A percentile compares a stretch with the other conserved stretches of the same genome.
Evolutionary conservation across 352 stramenopile species (phyloP).

Genomic region (Thraustotheca clavata): DNA sequence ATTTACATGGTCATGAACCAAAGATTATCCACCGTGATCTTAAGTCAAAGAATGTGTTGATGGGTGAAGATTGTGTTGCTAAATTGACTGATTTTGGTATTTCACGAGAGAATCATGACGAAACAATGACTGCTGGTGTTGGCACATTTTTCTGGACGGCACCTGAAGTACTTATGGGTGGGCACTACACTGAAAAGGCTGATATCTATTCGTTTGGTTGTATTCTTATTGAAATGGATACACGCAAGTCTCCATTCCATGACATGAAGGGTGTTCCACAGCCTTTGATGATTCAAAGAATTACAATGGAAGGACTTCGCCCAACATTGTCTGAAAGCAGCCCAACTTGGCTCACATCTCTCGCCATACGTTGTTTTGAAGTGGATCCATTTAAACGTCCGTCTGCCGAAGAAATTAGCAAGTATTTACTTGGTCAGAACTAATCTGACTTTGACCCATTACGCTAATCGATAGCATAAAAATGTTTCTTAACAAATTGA

Average conservation of each 20-base stretch:
- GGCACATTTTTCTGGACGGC: conserved; percentile 52
- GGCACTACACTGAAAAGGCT: conserved; percentile 22
- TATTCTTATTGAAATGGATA: conserved; percentile 13
- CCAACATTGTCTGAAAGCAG: conserved; percentile 48
- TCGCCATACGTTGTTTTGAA: conserved; percentile 59
- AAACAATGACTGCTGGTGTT: conserved; percentile 80
- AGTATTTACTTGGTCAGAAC: too few species aligned
- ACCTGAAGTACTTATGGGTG: conserved; percentile 28
- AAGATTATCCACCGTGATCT: background rate
- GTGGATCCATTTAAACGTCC: conserved; percentile 53
- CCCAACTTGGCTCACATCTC: conserved; percentile 43
- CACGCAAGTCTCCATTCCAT: background rate
- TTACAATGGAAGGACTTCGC: conserved; percentile 56
- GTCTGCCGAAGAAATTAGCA: conserved; percentile 56
- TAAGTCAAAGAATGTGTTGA: conserved; percentile 60
- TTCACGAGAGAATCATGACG: conserved; percentile 59
- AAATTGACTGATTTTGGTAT: conserved; percentile 78
- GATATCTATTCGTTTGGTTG: conserved; percentile 29
- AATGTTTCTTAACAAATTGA: too few species aligned
- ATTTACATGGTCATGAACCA: conserved; percentile 29
- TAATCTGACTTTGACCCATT: too few species aligned
- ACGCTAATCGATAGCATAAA: too few species aligned
- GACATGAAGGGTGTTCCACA: background rate
- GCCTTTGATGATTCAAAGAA: conserved; percentile 79
- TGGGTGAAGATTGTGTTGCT: conserved; percentile 50